Evolutionary conservation across 2,329 filamentous ascomycete species (phyloP).

Genomic region (Trichoderma afroharzianum): DNA sequence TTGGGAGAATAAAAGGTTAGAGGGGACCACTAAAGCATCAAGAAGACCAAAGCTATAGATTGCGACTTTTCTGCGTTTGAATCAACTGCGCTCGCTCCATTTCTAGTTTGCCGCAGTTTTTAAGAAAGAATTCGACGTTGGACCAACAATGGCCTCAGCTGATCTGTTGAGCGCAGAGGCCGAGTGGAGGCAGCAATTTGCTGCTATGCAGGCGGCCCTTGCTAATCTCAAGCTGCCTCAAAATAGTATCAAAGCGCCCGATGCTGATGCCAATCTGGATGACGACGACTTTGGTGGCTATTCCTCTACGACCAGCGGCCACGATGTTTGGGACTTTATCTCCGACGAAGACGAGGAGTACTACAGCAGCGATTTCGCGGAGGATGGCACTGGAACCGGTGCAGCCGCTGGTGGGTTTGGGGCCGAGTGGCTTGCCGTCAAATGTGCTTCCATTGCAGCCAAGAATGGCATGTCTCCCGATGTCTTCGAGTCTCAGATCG

Average conservation of each 20-base stretch:
- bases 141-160: conserved; percentile 32
- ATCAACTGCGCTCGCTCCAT: background rate
- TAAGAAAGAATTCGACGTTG: background rate
- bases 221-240: conserved; percentile 61
- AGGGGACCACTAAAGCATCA: background rate
- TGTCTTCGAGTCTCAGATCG: conserved; percentile 74
- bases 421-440: conserved; percentile 65
- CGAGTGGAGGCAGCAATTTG: conserved; percentile 82
- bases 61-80: background rate
- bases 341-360: conserved; percentile 68
- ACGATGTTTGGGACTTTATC: conserved; percentile 92
- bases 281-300: conserved; percentile 61
- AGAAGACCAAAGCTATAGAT: background rate
- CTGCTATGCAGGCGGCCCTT: conserved; percentile 81
- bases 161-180: conserved; percentile 42
- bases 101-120: background rate
- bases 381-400: conserved; percentile 29
- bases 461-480: conserved; percentile 64
- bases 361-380: conserved; percentile 61
- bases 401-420: conserved; percentile 44
- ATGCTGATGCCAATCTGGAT: conserved; percentile 47
- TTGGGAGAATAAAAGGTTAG: background rate
- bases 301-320: conserved; percentile 58
- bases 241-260: conserved; percentile 32
- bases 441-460: conserved; percentile 63